Conservation (phyloP, 768 basidiomycete species). For the Auriculariales sp. region DNA sequence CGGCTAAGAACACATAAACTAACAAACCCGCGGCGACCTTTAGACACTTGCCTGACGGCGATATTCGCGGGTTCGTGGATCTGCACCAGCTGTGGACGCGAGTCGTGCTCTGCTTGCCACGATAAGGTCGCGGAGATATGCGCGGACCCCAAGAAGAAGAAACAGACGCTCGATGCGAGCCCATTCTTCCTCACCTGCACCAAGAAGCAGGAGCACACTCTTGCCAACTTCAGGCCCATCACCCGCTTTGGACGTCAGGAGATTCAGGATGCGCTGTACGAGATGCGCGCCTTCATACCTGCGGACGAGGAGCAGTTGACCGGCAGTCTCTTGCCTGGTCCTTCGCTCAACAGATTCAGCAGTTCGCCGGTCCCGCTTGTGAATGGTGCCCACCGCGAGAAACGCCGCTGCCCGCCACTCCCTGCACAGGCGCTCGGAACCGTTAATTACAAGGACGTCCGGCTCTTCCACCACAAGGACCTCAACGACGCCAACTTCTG, state of each 20-base stretch:
- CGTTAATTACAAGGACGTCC: conserved; percentile 33
- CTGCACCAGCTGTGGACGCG: conserved; percentile 81
- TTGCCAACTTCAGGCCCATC: conserved; percentile 61
- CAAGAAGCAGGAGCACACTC: conserved; percentile 52
- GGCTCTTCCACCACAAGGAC: conserved; percentile 28
- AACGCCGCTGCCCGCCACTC: neutral
- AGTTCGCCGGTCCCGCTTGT: neutral
- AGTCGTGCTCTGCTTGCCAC: conserved; percentile 78
- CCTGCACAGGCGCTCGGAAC: conserved; percentile 11
- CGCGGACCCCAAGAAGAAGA: conserved; percentile 36
- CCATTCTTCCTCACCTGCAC: conserved; percentile 66
- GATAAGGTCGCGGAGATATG: conserved; percentile 46
- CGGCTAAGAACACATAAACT: neutral
- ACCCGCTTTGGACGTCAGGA: conserved; percentile 58
- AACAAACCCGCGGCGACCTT: neutral
- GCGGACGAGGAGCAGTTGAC: conserved; percentile 1
- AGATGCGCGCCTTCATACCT: conserved; percentile 30
- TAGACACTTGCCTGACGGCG: conserved; percentile 90
- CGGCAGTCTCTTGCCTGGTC: neutral
- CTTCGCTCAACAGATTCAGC: neutral
- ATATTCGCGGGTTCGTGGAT: conserved; percentile 84
- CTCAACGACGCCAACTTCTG: conserved; percentile 50
- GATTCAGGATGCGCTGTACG: conserved; percentile 44
- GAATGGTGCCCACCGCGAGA: neutral
- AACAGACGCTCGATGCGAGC: conserved; percentile 34